These are phyloP conservation scores for Aspergillus brasiliensis DNA, from an alignment of 2,329 filamentous ascomycete species.

Conservation along the genomic window DNA sequence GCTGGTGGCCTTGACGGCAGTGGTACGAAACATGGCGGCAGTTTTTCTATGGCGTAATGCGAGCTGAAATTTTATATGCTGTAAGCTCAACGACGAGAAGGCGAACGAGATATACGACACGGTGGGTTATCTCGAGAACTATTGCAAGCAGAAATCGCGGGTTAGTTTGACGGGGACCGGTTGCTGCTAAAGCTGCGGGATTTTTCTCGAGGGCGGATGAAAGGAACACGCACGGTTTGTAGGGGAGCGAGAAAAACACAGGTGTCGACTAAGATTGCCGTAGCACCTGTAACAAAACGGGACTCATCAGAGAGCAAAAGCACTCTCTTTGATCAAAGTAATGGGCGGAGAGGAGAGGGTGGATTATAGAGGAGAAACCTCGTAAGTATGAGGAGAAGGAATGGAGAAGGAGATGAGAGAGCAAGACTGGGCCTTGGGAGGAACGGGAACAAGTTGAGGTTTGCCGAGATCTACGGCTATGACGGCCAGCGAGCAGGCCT, in stretches of 20 bases:
- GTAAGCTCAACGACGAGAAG: not conserved
- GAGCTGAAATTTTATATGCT: not conserved
- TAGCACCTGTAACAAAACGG: constrained; percentile 41
- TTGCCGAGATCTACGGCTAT: constrained; percentile 31
- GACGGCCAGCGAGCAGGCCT: constrained; percentile 18
- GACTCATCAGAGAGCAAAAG: constrained; percentile 44
- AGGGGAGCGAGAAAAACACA: constrained; percentile 28
- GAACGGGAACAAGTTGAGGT: constrained; percentile 8
- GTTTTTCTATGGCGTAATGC: constrained; percentile 24
- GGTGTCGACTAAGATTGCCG: constrained; percentile 46
- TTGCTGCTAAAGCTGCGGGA: constrained; percentile 17
- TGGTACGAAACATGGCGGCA: constrained; percentile 43
- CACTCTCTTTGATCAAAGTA: constrained; percentile 29
- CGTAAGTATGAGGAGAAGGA: constrained; percentile 7
- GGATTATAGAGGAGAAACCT: constrained; percentile 1
- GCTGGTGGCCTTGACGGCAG: constrained; percentile 43
- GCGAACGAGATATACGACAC: constrained; percentile 3
- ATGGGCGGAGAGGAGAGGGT: constrained; percentile 6
- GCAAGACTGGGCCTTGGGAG: not conserved
- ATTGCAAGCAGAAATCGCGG: not conserved
- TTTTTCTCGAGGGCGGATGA: constrained; percentile 20
- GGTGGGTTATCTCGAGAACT: constrained; percentile 4
- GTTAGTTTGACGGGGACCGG: constrained; percentile 11
- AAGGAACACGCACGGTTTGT: constrained; percentile 24
- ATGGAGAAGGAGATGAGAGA: constrained; percentile 13